Evolutionary conservation across 176 grass and related monocot species (phyloP).

Genomic region (Aechmea fasciata): DNA sequence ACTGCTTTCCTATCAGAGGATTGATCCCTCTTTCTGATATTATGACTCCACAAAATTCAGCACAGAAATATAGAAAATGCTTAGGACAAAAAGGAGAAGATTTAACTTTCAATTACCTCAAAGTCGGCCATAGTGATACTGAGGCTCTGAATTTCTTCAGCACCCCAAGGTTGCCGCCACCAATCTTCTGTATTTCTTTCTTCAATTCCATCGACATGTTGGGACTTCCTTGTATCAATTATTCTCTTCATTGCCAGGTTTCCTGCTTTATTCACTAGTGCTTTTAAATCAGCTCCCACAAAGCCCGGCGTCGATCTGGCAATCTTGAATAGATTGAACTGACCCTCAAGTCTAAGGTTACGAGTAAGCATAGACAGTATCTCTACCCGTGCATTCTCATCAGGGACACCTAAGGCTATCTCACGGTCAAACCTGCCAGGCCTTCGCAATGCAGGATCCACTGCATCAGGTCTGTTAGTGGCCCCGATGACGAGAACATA

Average conservation of each 20-base stretch:
- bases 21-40: neutral
- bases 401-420: conserved; percentile 75
- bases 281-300: conserved; percentile 87
- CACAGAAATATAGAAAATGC: neutral
- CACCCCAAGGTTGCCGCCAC: conserved; percentile 77
- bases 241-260: conserved; percentile 96
- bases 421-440: conserved; percentile 90
- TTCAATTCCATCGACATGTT: conserved; percentile 14
- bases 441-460: conserved; percentile 83
- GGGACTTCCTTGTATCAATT: conserved; percentile 49
- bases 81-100: neutral
- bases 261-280: conserved; percentile 83
- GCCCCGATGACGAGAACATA: conserved; percentile 97
- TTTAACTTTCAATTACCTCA: conserved; percentile 34
- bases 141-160: conserved; percentile 50
- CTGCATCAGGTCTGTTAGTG: conserved; percentile 90
- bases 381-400: conserved; percentile 72
- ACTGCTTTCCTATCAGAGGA: neutral
- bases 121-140: conserved; percentile 82
- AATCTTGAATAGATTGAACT: conserved; percentile 84
- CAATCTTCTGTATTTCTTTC: conserved; percentile 41
- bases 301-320: conserved; percentile 82
- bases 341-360: conserved; percentile 57
- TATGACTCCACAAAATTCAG: neutral
- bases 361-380: conserved; percentile 65